A percentile compares a stretch with the other conserved stretches of the same genome.
Evolutionary conservation across 2,329 filamentous ascomycete species (phyloP).

Genomic region (Sphaerulina vaccinii): DNA sequence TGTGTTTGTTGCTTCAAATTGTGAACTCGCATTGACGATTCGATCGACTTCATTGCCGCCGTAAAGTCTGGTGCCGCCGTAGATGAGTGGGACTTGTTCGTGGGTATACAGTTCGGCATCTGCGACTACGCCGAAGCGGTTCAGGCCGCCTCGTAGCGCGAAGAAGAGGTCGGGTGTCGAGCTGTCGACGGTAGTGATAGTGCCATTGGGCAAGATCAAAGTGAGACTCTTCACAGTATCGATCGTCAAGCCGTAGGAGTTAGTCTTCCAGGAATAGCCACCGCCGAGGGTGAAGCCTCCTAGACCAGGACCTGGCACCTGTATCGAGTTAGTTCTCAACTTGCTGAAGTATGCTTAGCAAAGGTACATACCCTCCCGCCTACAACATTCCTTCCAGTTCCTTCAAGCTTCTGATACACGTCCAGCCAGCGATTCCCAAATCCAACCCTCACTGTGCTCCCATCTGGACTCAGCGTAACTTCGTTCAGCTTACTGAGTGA

Average conservation of each 20-base stretch:
- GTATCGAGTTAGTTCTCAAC: not conserved
- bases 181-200: conserved; percentile 1
- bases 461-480: conserved; percentile 5
- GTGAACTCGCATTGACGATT: conserved; percentile 8
- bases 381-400: conserved; percentile 11
- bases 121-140: conserved; percentile 14
- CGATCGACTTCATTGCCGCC: not conserved
- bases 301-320: conserved; percentile 15
- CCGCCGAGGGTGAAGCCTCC: conserved; percentile 18
- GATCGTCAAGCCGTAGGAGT: conserved; percentile 11
- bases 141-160: conserved; percentile 13
- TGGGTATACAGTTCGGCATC: conserved; percentile 6
- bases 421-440: conserved; percentile 13
- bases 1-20: conserved; percentile 3
- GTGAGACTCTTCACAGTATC: conserved; percentile 13
- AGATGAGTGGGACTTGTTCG: conserved; percentile 7
- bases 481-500: conserved; percentile 13
- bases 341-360: not conserved
- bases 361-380: conserved; percentile 9
- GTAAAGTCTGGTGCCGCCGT: conserved; percentile 10
- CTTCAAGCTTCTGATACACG: conserved; percentile 16
- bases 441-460: conserved; percentile 8
- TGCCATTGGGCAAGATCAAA: conserved; percentile 12
- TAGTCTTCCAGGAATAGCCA: conserved; percentile 16
- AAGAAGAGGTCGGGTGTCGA: conserved; percentile 14